These are phyloP conservation scores for Pichia norvegensis DNA, from an alignment of 1,139 yeast species.

Conservation along the genomic window DNA sequence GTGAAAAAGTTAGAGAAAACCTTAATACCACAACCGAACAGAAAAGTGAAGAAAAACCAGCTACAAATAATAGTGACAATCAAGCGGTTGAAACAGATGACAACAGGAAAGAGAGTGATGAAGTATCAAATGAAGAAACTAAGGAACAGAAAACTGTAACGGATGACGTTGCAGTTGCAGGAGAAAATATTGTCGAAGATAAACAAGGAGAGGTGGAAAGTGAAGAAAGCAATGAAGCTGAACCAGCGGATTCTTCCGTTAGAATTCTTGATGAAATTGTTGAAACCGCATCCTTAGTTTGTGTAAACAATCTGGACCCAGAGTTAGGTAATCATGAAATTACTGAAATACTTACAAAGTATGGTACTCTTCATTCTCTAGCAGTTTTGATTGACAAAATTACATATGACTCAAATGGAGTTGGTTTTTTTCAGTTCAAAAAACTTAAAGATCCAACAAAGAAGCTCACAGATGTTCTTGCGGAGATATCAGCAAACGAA, in stretches of 20 bases:
- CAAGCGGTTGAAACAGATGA: no score
- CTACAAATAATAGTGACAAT: no score
- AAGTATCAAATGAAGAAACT: background rate
- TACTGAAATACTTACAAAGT: slow-evolving; percentile 30
- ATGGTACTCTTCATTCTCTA: slow-evolving; percentile 32
- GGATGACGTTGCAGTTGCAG: no score
- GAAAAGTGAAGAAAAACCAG: no score
- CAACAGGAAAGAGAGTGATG: no score
- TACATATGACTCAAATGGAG: slow-evolving; percentile 33
- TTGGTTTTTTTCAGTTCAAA: slow-evolving; percentile 37
- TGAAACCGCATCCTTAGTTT: slow-evolving; percentile 28
- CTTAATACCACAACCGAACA: no score
- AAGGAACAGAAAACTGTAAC: background rate
- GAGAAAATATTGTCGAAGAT: no score
- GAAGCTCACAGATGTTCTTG: slow-evolving; percentile 9
- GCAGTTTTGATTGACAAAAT: slow-evolving; percentile 31
- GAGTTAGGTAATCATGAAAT: slow-evolving; percentile 33
- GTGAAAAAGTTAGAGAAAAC: background rate
- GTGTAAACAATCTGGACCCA: slow-evolving; percentile 35
- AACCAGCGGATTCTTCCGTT: background rate
- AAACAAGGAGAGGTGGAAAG: background rate
- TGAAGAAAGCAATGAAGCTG: background rate
- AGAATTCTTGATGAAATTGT: slow-evolving; percentile 17
- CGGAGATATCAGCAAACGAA: slow-evolving; percentile 20
- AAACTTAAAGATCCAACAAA: slow-evolving; percentile 27